These are phyloP conservation scores for Sarcodon sp. DNA, from an alignment of 768 basidiomycete genomes.

Conservation along the genomic window DNA sequence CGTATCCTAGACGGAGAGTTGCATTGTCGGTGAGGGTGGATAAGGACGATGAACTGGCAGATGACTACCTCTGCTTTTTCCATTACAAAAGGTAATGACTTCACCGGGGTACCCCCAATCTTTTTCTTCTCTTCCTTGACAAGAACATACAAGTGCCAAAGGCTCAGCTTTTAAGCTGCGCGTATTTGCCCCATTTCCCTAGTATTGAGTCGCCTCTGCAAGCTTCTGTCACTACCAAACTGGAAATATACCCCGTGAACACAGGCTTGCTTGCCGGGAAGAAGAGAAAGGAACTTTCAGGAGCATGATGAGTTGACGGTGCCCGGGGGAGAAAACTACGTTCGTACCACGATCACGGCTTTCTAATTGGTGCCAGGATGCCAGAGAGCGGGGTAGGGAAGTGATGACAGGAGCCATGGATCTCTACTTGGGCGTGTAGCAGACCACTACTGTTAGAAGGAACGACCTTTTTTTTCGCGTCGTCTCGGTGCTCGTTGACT, in stretches of 20 bases:
- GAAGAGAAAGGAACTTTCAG: constrained; percentile 40
- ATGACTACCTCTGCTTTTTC: constrained; percentile 66
- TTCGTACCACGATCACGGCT: constrained; percentile 86
- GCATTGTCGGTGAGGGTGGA: not conserved
- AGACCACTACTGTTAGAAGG: not conserved
- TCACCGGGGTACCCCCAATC: constrained; percentile 86
- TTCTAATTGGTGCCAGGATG: constrained; percentile 75
- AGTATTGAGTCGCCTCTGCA: constrained; percentile 51
- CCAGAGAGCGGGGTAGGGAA: constrained; percentile 69
- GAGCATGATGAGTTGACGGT: constrained; percentile 73
- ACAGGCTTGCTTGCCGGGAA: constrained; percentile 60
- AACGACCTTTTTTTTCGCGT: constrained; percentile 75
- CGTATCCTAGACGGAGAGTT: constrained; percentile 50
- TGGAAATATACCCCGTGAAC: constrained; percentile 88
- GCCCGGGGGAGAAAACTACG: constrained; percentile 90
- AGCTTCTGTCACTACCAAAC: constrained; percentile 80
- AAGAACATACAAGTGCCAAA: constrained; percentile 81
- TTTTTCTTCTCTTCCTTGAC: constrained; percentile 44
- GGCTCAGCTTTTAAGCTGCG: constrained; percentile 94
- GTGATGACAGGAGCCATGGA: constrained; percentile 60
- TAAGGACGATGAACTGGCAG: constrained; percentile 34
- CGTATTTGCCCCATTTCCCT: constrained; percentile 33
- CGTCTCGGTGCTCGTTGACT: constrained; percentile 90
- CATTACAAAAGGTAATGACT: constrained; percentile 69
- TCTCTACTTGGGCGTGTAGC: constrained; percentile 48